Base-by-base conservation (phyloP, 2,329 filamentous ascomycete genomes). In the Trichoderma citrinoviride region DNA sequence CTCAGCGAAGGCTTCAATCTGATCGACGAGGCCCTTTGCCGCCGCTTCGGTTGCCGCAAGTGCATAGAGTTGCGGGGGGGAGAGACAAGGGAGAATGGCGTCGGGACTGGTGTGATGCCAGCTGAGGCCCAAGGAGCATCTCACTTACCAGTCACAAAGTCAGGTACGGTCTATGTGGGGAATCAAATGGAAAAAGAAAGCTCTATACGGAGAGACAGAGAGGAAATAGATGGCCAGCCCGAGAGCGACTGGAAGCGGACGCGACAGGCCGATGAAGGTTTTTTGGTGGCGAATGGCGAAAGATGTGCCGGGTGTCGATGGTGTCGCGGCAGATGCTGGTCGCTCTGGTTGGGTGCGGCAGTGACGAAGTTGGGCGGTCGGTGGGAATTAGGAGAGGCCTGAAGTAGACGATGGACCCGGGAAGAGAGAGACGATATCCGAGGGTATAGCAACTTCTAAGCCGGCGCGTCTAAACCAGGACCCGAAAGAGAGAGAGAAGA, bases 381-480 rank as follows among this genome's bases (percentile, higher is more conserved):
- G 58, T 64, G 56, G 67, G 3, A 14, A 67, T 65, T 66, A 69
- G 73, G 71, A 69, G 43, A 73, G 12, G 33, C 3, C 12, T 37
- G 33, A 37, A 37, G 33, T 37, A 68, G 70, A 68, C 27, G 73
- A 73, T 37, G 70, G 61, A 73, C 68, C 69, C 68, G 70, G 65
- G 56, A 53, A 33, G 41, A 58, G 53, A 58, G 53, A 53, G 66
- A 64, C 33, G 52, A 62, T 65, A 66, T 66, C 64, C 62, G 60
- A 60, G 66, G 67, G 67, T 67, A 71, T 69, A 68, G 69, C 58
- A 66, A 70, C 73, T 73, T 78, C 77, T 78, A 78, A 77, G 76
- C 72, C 75, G 72, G 73, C 70, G 74, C 74, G 74, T 78, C 76
- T 78, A 78, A 68, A 75, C 70, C 73, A 73, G 71, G 72, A 71